phyloP scores from a whole-genome alignment of 225 moss, liverwort and hornwort species.

The Pleurozium schreberi region DNA sequence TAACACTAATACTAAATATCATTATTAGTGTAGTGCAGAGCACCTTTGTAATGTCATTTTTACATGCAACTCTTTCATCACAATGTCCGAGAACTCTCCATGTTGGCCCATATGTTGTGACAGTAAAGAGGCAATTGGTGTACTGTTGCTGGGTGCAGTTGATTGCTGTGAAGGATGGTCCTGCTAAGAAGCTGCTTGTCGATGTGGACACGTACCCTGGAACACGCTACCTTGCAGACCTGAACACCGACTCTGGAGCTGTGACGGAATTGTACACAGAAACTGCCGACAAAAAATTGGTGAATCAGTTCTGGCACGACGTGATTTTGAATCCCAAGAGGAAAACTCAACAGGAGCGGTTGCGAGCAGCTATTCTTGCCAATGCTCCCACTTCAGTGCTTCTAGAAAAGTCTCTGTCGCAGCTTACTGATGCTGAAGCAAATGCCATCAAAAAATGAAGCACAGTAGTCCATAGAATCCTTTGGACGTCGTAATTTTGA shows the following conservation, averaged over 20 bases:
- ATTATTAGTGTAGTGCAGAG: not conserved
- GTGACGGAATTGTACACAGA: conserved; percentile 46
- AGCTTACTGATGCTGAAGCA: not conserved
- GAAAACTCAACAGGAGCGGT: conserved; percentile 13
- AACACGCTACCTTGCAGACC: conserved; percentile 13
- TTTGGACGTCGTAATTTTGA: not conserved
- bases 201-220: conserved; percentile 45
- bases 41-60: not conserved
- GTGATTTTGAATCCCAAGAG: conserved; percentile 20
- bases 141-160: conserved; percentile 23
- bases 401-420: conserved; percentile 8
- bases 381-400: conserved; percentile 17
- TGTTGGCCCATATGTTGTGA: not conserved
- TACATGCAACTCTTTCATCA: not conserved
- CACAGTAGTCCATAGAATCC: no score
- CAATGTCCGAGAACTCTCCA: not conserved
- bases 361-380: conserved; percentile 15
- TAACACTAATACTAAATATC: not conserved
- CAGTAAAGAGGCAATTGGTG: not conserved
- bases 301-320: conserved; percentile 42
- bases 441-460: not conserved
- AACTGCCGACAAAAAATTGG: not conserved
- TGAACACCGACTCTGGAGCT: conserved; percentile 38
- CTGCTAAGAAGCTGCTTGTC: conserved; percentile 42
- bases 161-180: conserved; percentile 61